Evolutionary conservation across 2,329 filamentous ascomycete genomes (phyloP), one percentile per base, ranked within the genome.

Genomic region (Neopestalotiopsis sp.): DNA sequence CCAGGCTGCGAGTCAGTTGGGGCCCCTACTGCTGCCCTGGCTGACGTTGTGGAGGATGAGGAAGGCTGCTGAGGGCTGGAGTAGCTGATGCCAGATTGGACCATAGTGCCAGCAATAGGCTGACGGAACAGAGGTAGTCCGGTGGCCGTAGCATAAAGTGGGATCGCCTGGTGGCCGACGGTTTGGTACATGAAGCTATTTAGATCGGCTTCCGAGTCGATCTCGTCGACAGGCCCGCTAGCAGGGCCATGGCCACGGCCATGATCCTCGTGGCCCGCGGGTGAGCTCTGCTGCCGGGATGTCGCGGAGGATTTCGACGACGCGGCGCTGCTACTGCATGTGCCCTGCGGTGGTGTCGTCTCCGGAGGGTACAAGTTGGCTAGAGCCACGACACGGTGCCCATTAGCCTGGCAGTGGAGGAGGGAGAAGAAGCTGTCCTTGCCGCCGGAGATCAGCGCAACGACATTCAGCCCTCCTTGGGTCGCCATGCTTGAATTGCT

Each of bases 101-200:
- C 86, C 0, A 94, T 92, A 5, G 82, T 84, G 56, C 95, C 96
- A 1, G 80, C 78, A 73, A 98, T 98, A 66, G 89, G 84, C 74
- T 91, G 89, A 24, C 96, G 91, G 80, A 96, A 98, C 1, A 99
- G 86, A 30, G 95, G 95, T 42, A 98, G 85, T 0, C 87, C 90
- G 1, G 97, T 90, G 42, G 94, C 94, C 62, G 88, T 81, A 70
- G 91, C 90, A 78, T 98, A 98, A 17, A 97, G 87, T 2, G 95
- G 94, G 68, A 98, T 91, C 20, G 98, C 85, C 69, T 90, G 87
- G 81, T 98, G 94, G 13, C 96, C 96, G 70, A 98, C 93, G 3
- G 96, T 99, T 84, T 99, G 96, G 85, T 98, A 99, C 96, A 99
- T 99, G 90, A 96, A 98, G 83, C 95, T 98, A 81, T 99, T 94